Percentiles rank a stretch among this genome's conserved stretches.
Evolutionary conservation across 1,284 basidiomycete genomes (phyloP).

Genomic region (Pterula multifida): DNA sequence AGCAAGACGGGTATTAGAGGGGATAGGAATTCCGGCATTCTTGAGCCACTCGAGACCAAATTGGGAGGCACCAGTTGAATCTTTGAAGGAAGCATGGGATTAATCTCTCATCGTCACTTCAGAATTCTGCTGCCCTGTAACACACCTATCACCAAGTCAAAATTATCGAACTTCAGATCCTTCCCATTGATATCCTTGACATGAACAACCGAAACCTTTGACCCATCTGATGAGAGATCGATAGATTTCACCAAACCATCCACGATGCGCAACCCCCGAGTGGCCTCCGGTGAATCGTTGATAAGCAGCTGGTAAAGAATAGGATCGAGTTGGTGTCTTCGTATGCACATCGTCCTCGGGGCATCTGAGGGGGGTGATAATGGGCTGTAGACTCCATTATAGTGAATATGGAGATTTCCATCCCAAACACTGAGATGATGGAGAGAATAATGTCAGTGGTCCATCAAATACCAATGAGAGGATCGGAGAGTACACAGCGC

Average conservation of each 20-base stretch:
- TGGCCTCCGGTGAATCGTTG: background rate
- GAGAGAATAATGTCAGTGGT: background rate
- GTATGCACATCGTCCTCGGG: background rate
- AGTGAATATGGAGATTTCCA: constrained; percentile 3
- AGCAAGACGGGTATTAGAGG: background rate
- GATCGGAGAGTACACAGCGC: background rate
- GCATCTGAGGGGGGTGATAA: background rate
- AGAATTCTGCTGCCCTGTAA: background rate
- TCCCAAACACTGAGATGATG: constrained; percentile 8
- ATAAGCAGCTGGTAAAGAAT: background rate
- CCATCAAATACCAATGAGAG: background rate
- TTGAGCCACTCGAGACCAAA: background rate
- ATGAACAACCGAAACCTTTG: background rate
- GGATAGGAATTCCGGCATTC: background rate
- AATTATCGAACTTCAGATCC: background rate
- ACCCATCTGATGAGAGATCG: background rate
- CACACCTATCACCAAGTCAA: constrained; percentile 1
- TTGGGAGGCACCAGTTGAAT: background rate
- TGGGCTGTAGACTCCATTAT: background rate
- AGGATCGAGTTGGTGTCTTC: background rate
- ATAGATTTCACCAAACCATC: background rate
- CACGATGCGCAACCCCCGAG: background rate
- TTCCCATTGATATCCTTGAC: background rate
- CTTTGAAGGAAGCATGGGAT: background rate
- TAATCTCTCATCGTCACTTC: too few species aligned